These are phyloP conservation scores for Mucor piriformis DNA, from an alignment of 371 early-diverging fungal species.

Conservation along the genomic window DNA sequence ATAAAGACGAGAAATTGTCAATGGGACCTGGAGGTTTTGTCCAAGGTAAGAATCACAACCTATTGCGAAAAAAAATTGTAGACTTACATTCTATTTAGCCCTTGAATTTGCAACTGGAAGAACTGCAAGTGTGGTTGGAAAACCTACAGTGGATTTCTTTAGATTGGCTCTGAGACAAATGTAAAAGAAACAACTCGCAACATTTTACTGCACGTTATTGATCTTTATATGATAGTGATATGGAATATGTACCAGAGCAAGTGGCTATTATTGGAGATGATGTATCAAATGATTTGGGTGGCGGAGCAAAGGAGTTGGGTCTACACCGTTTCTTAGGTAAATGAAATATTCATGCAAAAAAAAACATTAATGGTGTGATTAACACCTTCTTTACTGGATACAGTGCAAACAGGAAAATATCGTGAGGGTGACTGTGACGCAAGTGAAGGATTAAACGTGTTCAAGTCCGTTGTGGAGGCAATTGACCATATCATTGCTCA, in stretches of 20 bases:
- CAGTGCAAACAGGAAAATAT: slow-evolving; percentile 86
- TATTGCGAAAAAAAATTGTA: neutral
- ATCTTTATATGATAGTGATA: slow-evolving; percentile 9
- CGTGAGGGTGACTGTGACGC: slow-evolving; percentile 65
- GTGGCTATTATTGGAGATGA: slow-evolving; percentile 90
- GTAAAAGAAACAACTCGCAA: slow-evolving; percentile 33
- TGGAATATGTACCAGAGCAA: slow-evolving; percentile 37
- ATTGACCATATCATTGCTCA: slow-evolving; percentile 40
- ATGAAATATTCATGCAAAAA: neutral
- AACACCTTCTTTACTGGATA: too few relatives aligned
- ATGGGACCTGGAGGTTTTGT: slow-evolving; percentile 91
- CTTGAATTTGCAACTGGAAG: slow-evolving; percentile 77
- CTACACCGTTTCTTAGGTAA: slow-evolving; percentile 69
- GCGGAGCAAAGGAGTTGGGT: slow-evolving; percentile 71
- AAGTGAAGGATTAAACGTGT: slow-evolving; percentile 25
- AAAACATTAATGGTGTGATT: neutral
- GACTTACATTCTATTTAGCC: slow-evolving; percentile 30
- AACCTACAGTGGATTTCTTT: slow-evolving; percentile 78
- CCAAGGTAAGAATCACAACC: slow-evolving; percentile 47
- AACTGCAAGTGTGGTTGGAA: slow-evolving; percentile 79
- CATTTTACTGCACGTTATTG: neutral
- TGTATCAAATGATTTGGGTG: slow-evolving; percentile 78
- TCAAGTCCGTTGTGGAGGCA: slow-evolving; percentile 47
- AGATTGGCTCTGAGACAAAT: slow-evolving; percentile 75
- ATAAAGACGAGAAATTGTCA: slow-evolving; percentile 61